Conservation (phyloP, 2,329 filamentous ascomycete genomes). For the Sclerotinia sclerotiorum region DNA sequence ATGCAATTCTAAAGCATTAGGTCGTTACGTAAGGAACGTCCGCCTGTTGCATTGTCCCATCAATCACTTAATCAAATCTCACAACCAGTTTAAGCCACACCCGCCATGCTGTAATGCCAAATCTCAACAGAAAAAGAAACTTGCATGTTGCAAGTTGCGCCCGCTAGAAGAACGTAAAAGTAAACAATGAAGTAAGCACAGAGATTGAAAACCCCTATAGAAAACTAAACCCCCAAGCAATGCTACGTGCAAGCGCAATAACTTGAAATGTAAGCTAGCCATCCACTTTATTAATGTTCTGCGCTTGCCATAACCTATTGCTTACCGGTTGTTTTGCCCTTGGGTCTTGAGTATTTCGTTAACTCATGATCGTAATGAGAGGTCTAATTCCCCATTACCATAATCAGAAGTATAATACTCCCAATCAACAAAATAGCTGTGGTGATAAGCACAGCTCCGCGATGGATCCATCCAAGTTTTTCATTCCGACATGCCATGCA, state of each 20-base stretch:
- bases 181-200: neutral
- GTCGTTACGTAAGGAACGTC: neutral
- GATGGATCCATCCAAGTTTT: constrained; percentile 46
- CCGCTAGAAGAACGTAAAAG: neutral
- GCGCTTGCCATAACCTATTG: neutral
- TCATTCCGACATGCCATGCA: constrained; percentile 56
- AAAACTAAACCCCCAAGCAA: neutral
- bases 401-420: constrained; percentile 53
- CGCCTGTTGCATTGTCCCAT: neutral
- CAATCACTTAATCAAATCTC: neutral
- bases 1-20: constrained; percentile 2
- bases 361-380: constrained; percentile 8
- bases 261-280: neutral
- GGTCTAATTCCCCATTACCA: constrained; percentile 47
- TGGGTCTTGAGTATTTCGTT: neutral
- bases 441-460: constrained; percentile 46
- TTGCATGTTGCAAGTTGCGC: neutral
- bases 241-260: neutral
- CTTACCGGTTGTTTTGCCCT: neutral
- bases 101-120: neutral
- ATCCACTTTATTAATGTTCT: neutral
- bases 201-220: neutral
- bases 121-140: neutral
- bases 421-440: constrained; percentile 50
- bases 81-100: neutral